phyloP scores from a whole-genome alignment of 805 yeast genomes.

The Ogataea paradorogensis region DNA sequence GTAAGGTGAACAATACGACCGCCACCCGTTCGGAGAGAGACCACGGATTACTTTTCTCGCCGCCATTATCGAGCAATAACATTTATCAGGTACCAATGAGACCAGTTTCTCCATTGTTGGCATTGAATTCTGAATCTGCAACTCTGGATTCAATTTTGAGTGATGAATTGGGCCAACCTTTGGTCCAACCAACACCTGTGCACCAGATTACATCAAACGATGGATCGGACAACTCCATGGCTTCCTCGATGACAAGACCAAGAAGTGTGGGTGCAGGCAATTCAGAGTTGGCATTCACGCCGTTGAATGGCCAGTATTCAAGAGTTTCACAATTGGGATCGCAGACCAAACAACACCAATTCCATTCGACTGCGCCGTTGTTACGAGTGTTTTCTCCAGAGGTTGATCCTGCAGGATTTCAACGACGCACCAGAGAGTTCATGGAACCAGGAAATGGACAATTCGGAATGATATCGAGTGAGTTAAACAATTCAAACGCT shows the following conservation, averaged over 20 bases:
- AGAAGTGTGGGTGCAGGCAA: conserved; percentile 44
- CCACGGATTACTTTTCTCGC: conserved; percentile 22
- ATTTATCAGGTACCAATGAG: conserved; percentile 27
- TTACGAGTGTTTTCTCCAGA: conserved; percentile 31
- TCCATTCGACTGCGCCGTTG: conserved; percentile 16
- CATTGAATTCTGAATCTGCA: conserved; percentile 35
- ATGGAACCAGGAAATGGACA: conserved; percentile 9
- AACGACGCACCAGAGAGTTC: conserved; percentile 21
- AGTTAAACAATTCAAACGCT: conserved; percentile 16
- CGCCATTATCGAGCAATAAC: conserved; percentile 24
- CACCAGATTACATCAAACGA: conserved; percentile 11
- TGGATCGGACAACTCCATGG: conserved; percentile 12
- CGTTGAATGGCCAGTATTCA: conserved; percentile 8
- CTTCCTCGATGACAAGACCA: conserved; percentile 33
- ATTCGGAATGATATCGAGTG: conserved; percentile 12
- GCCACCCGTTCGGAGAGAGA: conserved; percentile 13
- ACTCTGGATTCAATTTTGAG: conserved; percentile 40
- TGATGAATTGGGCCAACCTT: conserved; percentile 13
- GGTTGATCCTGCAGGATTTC: conserved; percentile 21
- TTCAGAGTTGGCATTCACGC: conserved; percentile 17
- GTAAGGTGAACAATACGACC: conserved; percentile 35
- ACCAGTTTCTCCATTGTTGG: conserved; percentile 33
- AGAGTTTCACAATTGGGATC: conserved; percentile 11
- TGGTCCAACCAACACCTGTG: conserved; percentile 16
- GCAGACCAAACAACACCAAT: conserved; percentile 11